A percentile compares a stretch with the other conserved stretches of the same genome.
phyloP scores from a whole-genome alignment of 2,329 filamentous ascomycete species.

The Penicillium sp. region DNA sequence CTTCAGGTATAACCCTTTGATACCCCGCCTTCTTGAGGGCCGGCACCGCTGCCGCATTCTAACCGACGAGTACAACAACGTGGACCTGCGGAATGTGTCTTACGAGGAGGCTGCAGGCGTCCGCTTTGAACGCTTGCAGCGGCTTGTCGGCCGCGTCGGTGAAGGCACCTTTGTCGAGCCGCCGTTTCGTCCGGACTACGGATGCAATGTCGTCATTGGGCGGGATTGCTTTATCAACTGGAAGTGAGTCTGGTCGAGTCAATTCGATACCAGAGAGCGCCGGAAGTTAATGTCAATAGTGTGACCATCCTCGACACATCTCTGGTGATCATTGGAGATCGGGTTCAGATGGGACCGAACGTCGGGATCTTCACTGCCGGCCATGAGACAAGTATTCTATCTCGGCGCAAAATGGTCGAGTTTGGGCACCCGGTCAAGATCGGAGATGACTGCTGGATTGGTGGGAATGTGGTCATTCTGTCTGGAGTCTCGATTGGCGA shows the following conservation, averaged over 20 bases:
- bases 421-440: conserved; percentile 25
- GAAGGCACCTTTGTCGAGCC: conserved; percentile 33
- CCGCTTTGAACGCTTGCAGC: conserved; percentile 27
- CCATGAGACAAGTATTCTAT: conserved; percentile 52
- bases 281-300: conserved; percentile 42
- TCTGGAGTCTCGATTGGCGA: conserved; percentile 40
- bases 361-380: conserved; percentile 54
- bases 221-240: conserved; percentile 35
- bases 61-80: conserved; percentile 30
- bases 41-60: conserved; percentile 30
- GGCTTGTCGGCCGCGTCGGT: conserved; percentile 30
- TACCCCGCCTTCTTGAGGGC: conserved; percentile 27
- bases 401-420: conserved; percentile 50
- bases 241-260: conserved; percentile 19
- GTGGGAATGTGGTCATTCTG: conserved; percentile 42
- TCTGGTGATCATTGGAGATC: conserved; percentile 53
- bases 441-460: conserved; percentile 48
- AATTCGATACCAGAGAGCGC: not conserved
- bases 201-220: conserved; percentile 33
- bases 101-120: conserved; percentile 27
- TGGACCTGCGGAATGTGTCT: conserved; percentile 26
- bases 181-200: conserved; percentile 34
- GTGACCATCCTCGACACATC: conserved; percentile 54
- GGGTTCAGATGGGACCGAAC: conserved; percentile 54
- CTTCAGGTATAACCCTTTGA: conserved; percentile 30